These are phyloP conservation scores for Scorias spongiosa DNA, from an alignment of 2,329 filamentous ascomycete genomes.

Conservation along the genomic window DNA sequence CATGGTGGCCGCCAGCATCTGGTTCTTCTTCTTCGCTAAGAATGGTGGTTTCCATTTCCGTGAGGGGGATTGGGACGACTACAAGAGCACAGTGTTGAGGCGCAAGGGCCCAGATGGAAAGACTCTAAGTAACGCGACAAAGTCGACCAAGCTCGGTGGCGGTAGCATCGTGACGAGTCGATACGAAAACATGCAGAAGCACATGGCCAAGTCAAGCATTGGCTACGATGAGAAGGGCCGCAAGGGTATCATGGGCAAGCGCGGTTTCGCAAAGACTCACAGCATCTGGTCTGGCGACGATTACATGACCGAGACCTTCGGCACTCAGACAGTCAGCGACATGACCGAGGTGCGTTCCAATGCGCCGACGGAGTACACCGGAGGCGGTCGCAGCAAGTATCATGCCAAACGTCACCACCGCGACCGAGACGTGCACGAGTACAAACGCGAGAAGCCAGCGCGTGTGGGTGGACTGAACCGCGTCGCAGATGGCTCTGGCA, in stretches of 20 bases:
- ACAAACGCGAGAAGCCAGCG: slow-evolving; percentile 74
- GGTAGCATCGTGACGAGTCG: slow-evolving; percentile 57
- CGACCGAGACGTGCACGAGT: slow-evolving; percentile 55
- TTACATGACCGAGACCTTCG: slow-evolving; percentile 21
- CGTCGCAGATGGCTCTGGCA: slow-evolving; percentile 52
- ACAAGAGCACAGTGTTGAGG: slow-evolving; percentile 85
- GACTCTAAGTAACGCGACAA: slow-evolving; percentile 66
- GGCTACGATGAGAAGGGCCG: slow-evolving; percentile 31
- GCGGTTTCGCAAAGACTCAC: slow-evolving; percentile 27
- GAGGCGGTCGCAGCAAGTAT: slow-evolving; percentile 3
- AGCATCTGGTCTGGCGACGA: slow-evolving; percentile 29
- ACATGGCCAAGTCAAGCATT: slow-evolving; percentile 22
- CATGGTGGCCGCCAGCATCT: slow-evolving; percentile 63
- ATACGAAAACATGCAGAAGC: slow-evolving; percentile 32
- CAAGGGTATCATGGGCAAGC: slow-evolving; percentile 20
- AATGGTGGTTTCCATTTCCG: slow-evolving; percentile 87
- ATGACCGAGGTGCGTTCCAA: slow-evolving; percentile 1
- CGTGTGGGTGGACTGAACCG: slow-evolving; percentile 82
- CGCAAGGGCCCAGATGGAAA: slow-evolving; percentile 82
- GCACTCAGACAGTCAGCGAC: slow-evolving; percentile 15
- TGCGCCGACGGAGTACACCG: neutral
- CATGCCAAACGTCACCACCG: slow-evolving; percentile 36
- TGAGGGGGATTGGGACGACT: slow-evolving; percentile 89
- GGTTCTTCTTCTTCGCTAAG: slow-evolving; percentile 98
- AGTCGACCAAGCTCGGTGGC: slow-evolving; percentile 70